Evolutionary conservation across 139 green algal genomes (phyloP), one percentile per base, ranked within the genome.

Genomic region (Zygnema cylindricum): DNA sequence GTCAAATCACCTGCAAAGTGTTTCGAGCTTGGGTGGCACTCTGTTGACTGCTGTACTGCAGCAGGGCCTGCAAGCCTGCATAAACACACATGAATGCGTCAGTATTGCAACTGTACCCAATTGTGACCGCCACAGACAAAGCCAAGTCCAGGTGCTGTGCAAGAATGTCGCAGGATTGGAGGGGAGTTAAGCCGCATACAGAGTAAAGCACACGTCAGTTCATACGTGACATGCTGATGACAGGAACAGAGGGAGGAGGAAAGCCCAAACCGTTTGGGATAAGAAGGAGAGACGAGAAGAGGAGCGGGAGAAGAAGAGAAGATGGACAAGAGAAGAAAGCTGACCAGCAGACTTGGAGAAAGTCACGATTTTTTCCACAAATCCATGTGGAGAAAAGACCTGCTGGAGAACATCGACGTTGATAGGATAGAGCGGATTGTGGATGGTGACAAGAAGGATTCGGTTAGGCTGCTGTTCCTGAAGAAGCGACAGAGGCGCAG

Each of bases 361-460:
- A 42, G 42, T 87, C 75, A 92, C 88, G 39, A 92, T 91, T 32
- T 92, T 92, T 40, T 92, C 88, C 40, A 92, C 84, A 88, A 83
- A 88, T 32, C 88, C 88, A 88, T 92, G 84, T 39, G 88, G 88
- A 55, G 88, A 92, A 69, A 92, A 92, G 84, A 92, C 88, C 69
- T 92, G 88, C 63, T 92, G 88, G 3, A 92, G 83, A n/a, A 92
- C 88, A 79, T 92, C 88, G 30, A 91, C 82, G 69, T 85, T 92
- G 88, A 92, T 90, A 32, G 88, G 84, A 87, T 90, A 90, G 32
- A 91, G 69, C 39, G 88, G 69, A 69, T 91, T 91, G 88, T 90
- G 84, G 84, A 92, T 86, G n/a, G 88, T 92, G 36, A 92, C 63
- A 42, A 92, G 88, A 1, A 92, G 77, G 32, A 92, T 92, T 43